Percentiles rank a stretch among this genome's conserved stretches.
Evolutionary conservation across 2,329 filamentous ascomycete genomes (phyloP).

Genomic region (Microdochium bolleyi): DNA sequence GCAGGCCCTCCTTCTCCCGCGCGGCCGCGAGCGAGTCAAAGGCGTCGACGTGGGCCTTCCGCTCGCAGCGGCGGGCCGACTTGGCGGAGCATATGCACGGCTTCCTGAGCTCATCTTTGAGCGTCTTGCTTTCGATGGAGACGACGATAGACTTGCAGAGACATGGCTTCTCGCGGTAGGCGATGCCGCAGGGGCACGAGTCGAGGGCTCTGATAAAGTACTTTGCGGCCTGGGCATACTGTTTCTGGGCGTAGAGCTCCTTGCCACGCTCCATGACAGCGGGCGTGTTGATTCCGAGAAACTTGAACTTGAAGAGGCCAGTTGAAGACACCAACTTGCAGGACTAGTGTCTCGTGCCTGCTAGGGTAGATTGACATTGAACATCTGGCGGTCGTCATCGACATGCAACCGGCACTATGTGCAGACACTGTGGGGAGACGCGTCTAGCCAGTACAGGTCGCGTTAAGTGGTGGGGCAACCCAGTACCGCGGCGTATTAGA

Average conservation of each 20-base stretch:
- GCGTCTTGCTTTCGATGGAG: slow-evolving; percentile 7
- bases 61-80: slow-evolving; percentile 12
- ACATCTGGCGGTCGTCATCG: no score
- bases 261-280: slow-evolving; percentile 4
- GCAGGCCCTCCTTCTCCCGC: slow-evolving; percentile 8
- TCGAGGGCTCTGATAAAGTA: slow-evolving; percentile 7
- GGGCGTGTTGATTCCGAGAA: neutral
- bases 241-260: slow-evolving; percentile 1
- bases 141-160: slow-evolving; percentile 10
- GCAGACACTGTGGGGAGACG: no score
- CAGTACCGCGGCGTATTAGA: no score
- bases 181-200: slow-evolving; percentile 11
- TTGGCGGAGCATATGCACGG: slow-evolving; percentile 14
- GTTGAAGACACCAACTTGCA: neutral
- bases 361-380: no score
- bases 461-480: no score
- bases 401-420: no score
- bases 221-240: slow-evolving; percentile 4
- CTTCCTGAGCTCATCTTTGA: slow-evolving; percentile 12
- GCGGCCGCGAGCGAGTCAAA: slow-evolving; percentile 15
- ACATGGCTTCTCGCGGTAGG: slow-evolving; percentile 6
- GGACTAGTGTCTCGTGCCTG: neutral
- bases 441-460: no score
- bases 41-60: slow-evolving; percentile 12
- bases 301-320: neutral